phyloP scores from a whole-genome alignment of 129 eudicot genomes.

The Erigeron canadensis region DNA sequence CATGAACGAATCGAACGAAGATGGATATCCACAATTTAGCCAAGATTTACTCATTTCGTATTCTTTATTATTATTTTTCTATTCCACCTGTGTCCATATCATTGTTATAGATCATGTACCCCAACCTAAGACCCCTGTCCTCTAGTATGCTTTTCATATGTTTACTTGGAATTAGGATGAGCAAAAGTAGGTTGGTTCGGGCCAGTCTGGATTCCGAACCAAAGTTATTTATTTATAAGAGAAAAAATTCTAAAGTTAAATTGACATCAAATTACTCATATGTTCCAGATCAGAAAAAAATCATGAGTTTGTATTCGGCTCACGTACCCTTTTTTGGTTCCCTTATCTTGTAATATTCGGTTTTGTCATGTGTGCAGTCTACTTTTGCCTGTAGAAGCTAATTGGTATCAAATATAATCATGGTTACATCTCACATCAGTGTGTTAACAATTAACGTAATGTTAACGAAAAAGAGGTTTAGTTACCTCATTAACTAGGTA shows the following conservation, averaged over 20 bases:
- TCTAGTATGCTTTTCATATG: neutral
- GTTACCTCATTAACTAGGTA: conserved; percentile 22
- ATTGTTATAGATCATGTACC: neutral
- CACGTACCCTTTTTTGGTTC: neutral
- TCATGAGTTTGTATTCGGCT: neutral
- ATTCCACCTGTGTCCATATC: neutral
- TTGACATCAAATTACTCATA: neutral
- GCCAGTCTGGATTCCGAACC: too few relatives aligned
- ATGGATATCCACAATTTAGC: conserved; percentile 15
- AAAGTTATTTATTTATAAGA: too few relatives aligned
- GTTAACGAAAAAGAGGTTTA: conserved; percentile 4
- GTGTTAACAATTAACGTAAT: neutral
- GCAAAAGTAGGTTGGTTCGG: too few relatives aligned
- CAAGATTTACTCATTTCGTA: neutral
- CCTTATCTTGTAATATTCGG: neutral
- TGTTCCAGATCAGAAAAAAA: neutral
- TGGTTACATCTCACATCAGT: neutral
- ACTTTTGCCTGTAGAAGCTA: neutral
- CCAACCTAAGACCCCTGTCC: neutral
- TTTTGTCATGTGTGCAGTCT: neutral
- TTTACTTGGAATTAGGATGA: too few relatives aligned
- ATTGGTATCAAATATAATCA: neutral
- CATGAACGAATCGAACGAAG: conserved; percentile 17
- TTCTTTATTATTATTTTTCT: neutral
- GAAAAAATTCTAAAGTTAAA: too few relatives aligned